Base-by-base conservation (phyloP, 805 yeast genomes). In the Ogataea kodamae region DNA sequence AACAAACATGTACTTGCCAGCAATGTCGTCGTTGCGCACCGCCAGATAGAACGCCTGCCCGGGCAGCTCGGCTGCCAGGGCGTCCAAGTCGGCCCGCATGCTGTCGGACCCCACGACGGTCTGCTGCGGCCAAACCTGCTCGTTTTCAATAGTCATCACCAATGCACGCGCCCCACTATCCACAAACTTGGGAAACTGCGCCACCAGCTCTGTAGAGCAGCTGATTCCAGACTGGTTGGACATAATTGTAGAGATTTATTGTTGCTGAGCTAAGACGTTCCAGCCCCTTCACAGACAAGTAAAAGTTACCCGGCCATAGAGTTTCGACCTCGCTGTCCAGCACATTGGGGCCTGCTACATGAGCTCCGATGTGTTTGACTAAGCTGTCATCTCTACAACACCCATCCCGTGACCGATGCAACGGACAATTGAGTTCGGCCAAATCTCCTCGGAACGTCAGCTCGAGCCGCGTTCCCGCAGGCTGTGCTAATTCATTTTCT, bases 201-300 rank as follows among this genome's bases (percentile, higher is more conserved):
- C 55, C 10, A 70, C 57, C 22, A 81, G 64, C 20, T 65, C 70
- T 24, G 54, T 49, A 12, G 74, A 59, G 59, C 68, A 55, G 16
- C 50, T 45, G 36, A 80, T 80, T 37, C 87, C 86, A 0, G 84
- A 76, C 52, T 76, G 83, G 39, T 65, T 73, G 2, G 87, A 78
- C 87, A 80, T 79, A 15, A 7, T 20, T n/a, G 14, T 8, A n/a
- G n/a, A n/a, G n/a, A n/a, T n/a, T n/a, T n/a, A n/a, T n/a, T n/a
- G n/a, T n/a, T n/a, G n/a, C n/a, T n/a, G n/a, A n/a, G n/a, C n/a
- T n/a, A n/a, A n/a, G n/a, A n/a, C n/a, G n/a, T n/a, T n/a, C n/a
- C n/a, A n/a, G n/a, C n/a, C n/a, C n/a, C n/a, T n/a, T n/a, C n/a
- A n/a, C n/a, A n/a, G n/a, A n/a, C n/a, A n/a, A n/a, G n/a, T n/a